These are phyloP conservation scores for Ambrosiella xylebori DNA, from an alignment of 2,329 filamentous ascomycete species.

Conservation along the genomic window DNA sequence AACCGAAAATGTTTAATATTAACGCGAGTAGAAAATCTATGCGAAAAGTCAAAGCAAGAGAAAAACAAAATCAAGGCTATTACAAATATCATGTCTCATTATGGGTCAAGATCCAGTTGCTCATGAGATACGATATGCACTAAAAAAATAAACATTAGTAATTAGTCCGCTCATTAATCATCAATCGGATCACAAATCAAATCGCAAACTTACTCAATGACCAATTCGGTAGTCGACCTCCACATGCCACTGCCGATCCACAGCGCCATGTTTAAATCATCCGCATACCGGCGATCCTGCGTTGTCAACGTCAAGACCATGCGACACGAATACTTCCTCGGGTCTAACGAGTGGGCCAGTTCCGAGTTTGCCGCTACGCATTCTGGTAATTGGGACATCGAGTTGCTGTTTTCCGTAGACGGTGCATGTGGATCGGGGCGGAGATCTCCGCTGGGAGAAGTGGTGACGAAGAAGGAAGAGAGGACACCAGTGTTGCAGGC, in stretches of 20 bases:
- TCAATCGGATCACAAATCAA: not conserved
- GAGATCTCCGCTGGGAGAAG: not conserved
- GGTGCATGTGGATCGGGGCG: no score
- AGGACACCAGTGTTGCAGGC: constrained; percentile 29
- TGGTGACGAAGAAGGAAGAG: constrained; percentile 21
- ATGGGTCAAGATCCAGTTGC: not conserved
- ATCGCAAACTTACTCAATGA: constrained; percentile 26
- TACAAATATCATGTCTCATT: not conserved
- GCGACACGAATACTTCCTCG: constrained; percentile 30
- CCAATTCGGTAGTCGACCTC: constrained; percentile 25
- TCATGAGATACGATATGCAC: constrained; percentile 22
- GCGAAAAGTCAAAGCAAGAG: not conserved
- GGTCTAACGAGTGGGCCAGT: constrained; percentile 17
- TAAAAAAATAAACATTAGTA: constrained; percentile 5
- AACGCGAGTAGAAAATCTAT: not conserved
- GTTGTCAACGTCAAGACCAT: constrained; percentile 34
- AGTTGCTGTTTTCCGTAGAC: not conserved
- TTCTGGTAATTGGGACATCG: not conserved
- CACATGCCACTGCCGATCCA: constrained; percentile 34
- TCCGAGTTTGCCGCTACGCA: not conserved
- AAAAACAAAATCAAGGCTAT: not conserved
- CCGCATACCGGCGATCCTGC: constrained; percentile 30
- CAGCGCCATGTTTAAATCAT: constrained; percentile 31
- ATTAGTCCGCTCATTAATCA: no score
- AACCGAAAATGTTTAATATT: not conserved